phyloP scores from a whole-genome alignment of 2,329 filamentous ascomycete genomes.

The Botrytis hyacinthi region DNA sequence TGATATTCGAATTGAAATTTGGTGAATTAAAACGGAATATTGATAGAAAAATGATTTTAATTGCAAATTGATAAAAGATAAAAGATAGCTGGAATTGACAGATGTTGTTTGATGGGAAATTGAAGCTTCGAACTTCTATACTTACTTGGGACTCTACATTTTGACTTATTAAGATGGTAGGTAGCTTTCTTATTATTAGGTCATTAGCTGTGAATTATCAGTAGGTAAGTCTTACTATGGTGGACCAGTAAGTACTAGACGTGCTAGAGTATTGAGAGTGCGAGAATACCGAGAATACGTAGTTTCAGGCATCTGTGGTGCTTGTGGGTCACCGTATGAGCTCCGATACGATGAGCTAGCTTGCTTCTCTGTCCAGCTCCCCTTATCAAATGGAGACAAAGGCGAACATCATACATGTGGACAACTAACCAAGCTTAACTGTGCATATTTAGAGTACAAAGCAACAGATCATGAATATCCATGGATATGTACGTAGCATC shows the following conservation, averaged over 20 bases:
- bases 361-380: neutral
- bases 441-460: neutral
- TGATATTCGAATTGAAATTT: neutral
- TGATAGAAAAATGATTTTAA: neutral
- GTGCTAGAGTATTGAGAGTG: neutral
- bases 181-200: neutral
- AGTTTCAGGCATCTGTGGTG: neutral
- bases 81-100: neutral
- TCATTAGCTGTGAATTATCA: neutral
- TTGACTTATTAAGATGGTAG: neutral
- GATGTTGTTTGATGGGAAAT: neutral
- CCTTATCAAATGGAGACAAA: neutral
- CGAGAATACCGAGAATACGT: neutral
- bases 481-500: too few relatives aligned
- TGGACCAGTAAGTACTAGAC: too few relatives aligned
- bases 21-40: neutral
- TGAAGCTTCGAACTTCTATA: conserved; percentile 17
- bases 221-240: neutral
- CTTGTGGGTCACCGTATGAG: neutral
- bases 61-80: neutral
- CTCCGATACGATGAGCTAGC: neutral
- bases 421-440: too few relatives aligned
- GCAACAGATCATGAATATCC: neutral
- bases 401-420: neutral
- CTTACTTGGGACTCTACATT: neutral